Conservation (phyloP, 2,329 filamentous ascomycete species). For the Ophioceras dolichostomum region DNA sequence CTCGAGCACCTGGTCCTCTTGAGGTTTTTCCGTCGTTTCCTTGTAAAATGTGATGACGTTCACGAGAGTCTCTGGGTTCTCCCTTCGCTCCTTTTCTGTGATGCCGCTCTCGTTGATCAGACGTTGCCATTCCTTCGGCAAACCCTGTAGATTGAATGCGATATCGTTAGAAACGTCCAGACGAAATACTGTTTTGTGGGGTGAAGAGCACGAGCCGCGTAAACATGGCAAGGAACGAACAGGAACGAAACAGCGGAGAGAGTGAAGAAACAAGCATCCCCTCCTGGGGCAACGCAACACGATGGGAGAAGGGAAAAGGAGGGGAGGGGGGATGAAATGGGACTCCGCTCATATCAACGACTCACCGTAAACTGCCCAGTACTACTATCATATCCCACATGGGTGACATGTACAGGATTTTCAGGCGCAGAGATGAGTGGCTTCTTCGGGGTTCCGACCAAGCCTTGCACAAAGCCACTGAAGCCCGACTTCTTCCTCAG, state of each 20-base stretch:
- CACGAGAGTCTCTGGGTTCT: constrained; percentile 90
- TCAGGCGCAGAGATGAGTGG: constrained; percentile 95
- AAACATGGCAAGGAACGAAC: constrained; percentile 5
- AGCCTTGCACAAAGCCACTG: constrained; percentile 73
- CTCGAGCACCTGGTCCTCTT: constrained; percentile 83
- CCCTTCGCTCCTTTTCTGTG: constrained; percentile 86
- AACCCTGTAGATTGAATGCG: constrained; percentile 43
- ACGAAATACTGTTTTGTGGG: background rate
- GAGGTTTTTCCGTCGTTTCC: constrained; percentile 69
- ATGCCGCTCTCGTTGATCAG: constrained; percentile 93
- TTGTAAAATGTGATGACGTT: constrained; percentile 97
- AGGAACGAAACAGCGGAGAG: constrained; percentile 6
- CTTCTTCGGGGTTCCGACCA: constrained; percentile 74
- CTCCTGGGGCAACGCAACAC: background rate
- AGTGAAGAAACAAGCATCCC: background rate
- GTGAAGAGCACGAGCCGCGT: background rate
- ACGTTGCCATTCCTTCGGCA: constrained; percentile 96
- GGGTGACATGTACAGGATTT: constrained; percentile 94
- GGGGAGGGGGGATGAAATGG: background rate
- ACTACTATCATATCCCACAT: constrained; percentile 92
- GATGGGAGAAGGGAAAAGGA: background rate
- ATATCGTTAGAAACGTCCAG: constrained; percentile 4
- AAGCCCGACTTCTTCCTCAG: constrained; percentile 80
- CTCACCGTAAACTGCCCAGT: constrained; percentile 92
- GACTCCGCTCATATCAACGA: constrained; percentile 16